phyloP scores from a whole-genome alignment of 1,284 basidiomycete species.

The Melampsora americana region DNA sequence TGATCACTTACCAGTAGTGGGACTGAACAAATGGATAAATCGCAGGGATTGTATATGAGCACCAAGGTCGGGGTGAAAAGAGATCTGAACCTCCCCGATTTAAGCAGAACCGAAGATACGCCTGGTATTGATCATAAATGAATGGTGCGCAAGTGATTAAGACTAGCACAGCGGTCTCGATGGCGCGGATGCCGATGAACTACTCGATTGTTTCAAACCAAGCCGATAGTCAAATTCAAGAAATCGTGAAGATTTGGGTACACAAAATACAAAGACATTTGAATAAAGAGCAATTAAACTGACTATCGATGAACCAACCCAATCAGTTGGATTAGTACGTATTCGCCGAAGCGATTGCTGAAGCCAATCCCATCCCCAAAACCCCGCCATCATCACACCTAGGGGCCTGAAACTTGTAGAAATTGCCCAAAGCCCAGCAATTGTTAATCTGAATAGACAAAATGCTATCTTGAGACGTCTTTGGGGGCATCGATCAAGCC shows the following conservation, averaged over 20 bases:
- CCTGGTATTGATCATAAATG: conserved; percentile 14
- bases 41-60: conserved; percentile 11
- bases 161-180: background rate
- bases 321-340: no score
- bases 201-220: background rate
- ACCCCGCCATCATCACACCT: conserved; percentile 7
- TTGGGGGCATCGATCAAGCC: background rate
- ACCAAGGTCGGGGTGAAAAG: conserved; percentile 24
- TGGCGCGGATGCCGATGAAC: background rate
- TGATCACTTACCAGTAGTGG: conserved; percentile 29
- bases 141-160: conserved; percentile 23
- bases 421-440: background rate
- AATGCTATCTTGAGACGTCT: background rate
- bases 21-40: conserved; percentile 37
- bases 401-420: conserved; percentile 20
- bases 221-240: no score
- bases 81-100: no score
- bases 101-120: conserved; percentile 18
- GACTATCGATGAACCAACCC: no score
- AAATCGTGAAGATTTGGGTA: no score
- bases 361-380: conserved; percentile 16
- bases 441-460: background rate
- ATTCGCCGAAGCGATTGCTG: background rate
- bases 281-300: no score
- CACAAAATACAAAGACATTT: no score